phyloP scores from a whole-genome alignment of 352 stramenopile species.

The Lagenidium giganteum region DNA sequence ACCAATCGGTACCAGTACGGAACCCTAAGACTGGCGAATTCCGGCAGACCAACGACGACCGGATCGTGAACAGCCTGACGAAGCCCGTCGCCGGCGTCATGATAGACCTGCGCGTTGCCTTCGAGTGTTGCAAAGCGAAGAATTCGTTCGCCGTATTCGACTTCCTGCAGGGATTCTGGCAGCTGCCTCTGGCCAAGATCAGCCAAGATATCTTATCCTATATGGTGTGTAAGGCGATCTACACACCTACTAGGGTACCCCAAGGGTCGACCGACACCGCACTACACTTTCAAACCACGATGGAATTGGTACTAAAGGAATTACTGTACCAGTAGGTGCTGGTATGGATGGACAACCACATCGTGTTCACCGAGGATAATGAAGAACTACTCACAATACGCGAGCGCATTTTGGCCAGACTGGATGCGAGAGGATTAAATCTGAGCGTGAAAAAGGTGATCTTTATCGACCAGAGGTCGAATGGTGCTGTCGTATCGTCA shows the following conservation, averaged over 20 bases:
- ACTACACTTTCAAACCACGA: conserved; percentile 15
- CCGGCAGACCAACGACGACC: conserved; percentile 20
- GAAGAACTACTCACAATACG: conserved; percentile 6
- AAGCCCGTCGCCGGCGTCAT: conserved; percentile 21
- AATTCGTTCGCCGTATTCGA: conserved; percentile 20
- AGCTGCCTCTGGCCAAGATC: conserved; percentile 11
- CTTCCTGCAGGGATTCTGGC: conserved; percentile 18
- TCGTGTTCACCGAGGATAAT: conserved; percentile 8
- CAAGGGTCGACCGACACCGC: conserved; percentile 18
- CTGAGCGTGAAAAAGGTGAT: too few species aligned
- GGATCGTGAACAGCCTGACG: conserved; percentile 10
- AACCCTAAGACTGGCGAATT: conserved; percentile 12
- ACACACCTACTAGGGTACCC: conserved; percentile 17
- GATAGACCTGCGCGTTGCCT: conserved; percentile 15
- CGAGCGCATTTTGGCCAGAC: neutral
- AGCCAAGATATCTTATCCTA: conserved; percentile 19
- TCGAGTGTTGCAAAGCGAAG: conserved; percentile 6
- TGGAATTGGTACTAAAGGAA: conserved; percentile 4
- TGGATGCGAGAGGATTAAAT: neutral
- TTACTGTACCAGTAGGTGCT: conserved; percentile 23
- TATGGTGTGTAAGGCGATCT: conserved; percentile 19
- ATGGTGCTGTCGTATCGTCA: too few species aligned
- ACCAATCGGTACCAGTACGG: conserved; percentile 10
- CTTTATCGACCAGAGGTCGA: too few species aligned
- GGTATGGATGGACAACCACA: conserved; percentile 20